Base-by-base conservation (phyloP, 2,329 filamentous ascomycete genomes). In the Talaromyces sp. region DNA sequence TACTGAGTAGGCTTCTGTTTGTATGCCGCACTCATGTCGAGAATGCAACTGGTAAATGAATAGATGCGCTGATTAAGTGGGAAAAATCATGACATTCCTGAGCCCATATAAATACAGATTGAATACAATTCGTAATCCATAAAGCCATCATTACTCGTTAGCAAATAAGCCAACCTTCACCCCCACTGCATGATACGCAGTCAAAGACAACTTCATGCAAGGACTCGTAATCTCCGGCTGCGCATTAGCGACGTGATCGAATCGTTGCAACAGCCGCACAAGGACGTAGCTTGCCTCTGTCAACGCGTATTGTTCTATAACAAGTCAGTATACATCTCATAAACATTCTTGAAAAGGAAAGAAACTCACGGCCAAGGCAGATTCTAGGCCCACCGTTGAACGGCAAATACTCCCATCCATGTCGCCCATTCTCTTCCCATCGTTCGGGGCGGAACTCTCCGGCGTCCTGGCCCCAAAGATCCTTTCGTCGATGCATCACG, bases 401-500 rank as follows among this genome's bases (percentile, higher is more conserved):
- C 33, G 67, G 70, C 12, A 67, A 66, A 66, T 68, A 72, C 0
- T 79, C 79, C 81, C 81, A 84, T 14, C 69, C 67, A 1, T 81
- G 81, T 9, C 76, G 80, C 79, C 81, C 82, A 1, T 59, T 57
- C 18, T 55, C 40, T 18, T 63, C 57, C 81, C 82, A 83, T 39
- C 82, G 69, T 61, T 83, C 82, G 0, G 82, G 82, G 7, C 76
- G 75, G 63, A 82, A 84, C 3, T 68, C 64, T 0, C 79, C 73
- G 0, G 79, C 79, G 46, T 83, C 81, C 0, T 69, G 60, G 2
- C 80, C 80, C 71, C 76, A 83, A 62, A 79, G 70, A 44, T 83
- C 81, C 46, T 72, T 73, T 18, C 89, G 84, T 1, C 90, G 86
- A 71, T 95, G 90, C 88, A 93, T 90, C 5, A 84, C 76, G 58